Base-by-base conservation (phyloP, 1,139 yeast genomes). In the Suhomyces coccinellae region DNA sequence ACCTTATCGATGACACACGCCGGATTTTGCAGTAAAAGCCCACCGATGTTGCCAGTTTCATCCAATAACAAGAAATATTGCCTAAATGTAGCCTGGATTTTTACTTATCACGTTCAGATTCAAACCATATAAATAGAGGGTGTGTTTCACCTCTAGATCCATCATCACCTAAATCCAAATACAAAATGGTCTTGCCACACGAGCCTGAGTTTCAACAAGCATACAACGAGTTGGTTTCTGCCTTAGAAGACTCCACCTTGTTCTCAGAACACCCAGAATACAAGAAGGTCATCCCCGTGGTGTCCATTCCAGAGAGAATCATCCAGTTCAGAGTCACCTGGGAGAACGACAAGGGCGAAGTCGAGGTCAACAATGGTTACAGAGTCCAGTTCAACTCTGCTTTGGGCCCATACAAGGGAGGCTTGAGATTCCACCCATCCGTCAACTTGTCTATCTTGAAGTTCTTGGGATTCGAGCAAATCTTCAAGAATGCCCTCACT, bases 131-230 rank as follows among this genome's bases (percentile, higher is more conserved):
- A 40, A 40, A 40, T 34, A 40, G 22, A 26, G 32, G 5, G 9
- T 7, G 24, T 6, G 20, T 17, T 15, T 13, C 16, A 6, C 6
- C 27, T 13, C 2, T 13, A 16, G 33, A 10, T 27, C 15, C n/a
- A 13, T 17, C 24, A 34, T 14, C 28, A 28, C 15, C 28, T 14
- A 26, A 24, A 15, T 34, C 10, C 24, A 20, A 22, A 14, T 31
- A 20, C 61, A 26, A 48, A 55, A 77, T 78, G 82, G 82, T 75
- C 67, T 73, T 73, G 59, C 84, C 84, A 46, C 65, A 77, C 76
- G 98, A 91, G 79, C 98, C 98, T 61, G 98, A 93, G 85, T 93
- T 91, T 77, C 91, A 90, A 76, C 99, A 93, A 82, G 99, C 99
- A 62, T 89, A 86, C 83, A 80, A 87, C 73, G 99, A 93, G 80